Base-by-base conservation (phyloP, 2,329 filamentous ascomycete species). In the Aureobasidium sp. region DNA sequence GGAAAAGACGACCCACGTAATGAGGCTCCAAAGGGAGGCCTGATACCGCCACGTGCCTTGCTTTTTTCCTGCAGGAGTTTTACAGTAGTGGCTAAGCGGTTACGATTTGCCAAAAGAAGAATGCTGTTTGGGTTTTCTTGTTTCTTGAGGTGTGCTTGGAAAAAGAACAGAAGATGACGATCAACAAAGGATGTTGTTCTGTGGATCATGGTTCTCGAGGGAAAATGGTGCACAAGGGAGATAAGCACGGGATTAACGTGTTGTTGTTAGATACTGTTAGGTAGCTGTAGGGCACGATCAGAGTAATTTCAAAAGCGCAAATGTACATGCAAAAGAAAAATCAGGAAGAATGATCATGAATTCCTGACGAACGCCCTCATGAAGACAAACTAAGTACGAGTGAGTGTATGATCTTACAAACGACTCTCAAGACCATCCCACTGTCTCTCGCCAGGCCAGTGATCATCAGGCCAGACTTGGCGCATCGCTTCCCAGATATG, bases 401-500 rank as follows among this genome's bases (percentile, higher is more conserved):
- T 42, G 14, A 25, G 21, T 25, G 16, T 14, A n/a, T 17, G 19
- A 29, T 19, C 35, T 32, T 60, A 95, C 70, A 96, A 72, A 61
- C 87, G 81, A 68, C 86, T 90, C 71, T 95, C 88, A 56, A 93
- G 75, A 40, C 81, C 79, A 55, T 82, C 78, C 69, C 82, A 77
- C 54, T 80, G 79, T 62, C 83, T 79, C 64, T 89, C 83, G 56
- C 84, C 83, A 17, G 88, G 86, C 86, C 90, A 95, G 61, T 86
- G 80, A 35, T 80, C 84, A 62, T 95, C 88, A 1, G 93, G 93
- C 93, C 93, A 98, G 59, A 98, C 85, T 58, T 86, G 77, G 55
- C 85, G 83, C 67, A 98, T 83, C 22, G 90, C 91, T 71, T 97
- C 91, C 88, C 90, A 96, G 57, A 97, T 91, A 68, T 95, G 86